Percentiles rank a stretch among this genome's conserved stretches.
Evolutionary conservation across 148 eudicot species (phyloP).

Genomic region (Drosera capensis): DNA sequence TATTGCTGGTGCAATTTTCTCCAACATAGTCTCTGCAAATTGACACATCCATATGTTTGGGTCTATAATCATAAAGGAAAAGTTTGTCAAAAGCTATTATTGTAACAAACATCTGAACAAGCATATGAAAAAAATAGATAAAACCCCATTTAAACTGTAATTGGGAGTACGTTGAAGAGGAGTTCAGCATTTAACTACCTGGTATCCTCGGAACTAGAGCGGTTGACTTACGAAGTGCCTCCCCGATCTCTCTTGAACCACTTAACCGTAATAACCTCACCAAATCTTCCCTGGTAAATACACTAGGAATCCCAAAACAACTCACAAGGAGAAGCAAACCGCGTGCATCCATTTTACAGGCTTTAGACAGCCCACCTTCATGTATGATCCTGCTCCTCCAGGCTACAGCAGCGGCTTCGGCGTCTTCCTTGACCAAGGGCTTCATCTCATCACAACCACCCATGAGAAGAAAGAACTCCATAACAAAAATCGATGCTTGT

Average conservation of each 20-base stretch:
- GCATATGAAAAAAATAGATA: too few species aligned
- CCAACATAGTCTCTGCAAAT: too few species aligned
- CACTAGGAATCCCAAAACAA: neutral
- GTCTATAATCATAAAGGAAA: too few species aligned
- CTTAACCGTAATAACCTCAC: slow-evolving; percentile 3
- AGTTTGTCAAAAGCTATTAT: too few species aligned
- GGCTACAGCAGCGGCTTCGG: slow-evolving; percentile 16
- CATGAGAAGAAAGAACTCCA: slow-evolving; percentile 38
- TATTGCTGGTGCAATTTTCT: too few species aligned
- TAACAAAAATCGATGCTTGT: slow-evolving; percentile 21
- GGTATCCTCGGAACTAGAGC: slow-evolving; percentile 22
- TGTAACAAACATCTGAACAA: too few species aligned
- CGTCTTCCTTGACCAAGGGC: slow-evolving; percentile 16
- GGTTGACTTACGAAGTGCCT: slow-evolving; percentile 20
- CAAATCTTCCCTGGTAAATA: neutral
- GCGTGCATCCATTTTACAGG: neutral
- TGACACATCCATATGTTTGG: too few species aligned
- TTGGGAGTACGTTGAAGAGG: neutral
- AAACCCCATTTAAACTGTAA: too few species aligned
- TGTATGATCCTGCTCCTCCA: slow-evolving; percentile 29
- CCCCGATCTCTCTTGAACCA: slow-evolving; percentile 17
- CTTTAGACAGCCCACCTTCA: slow-evolving; percentile 25
- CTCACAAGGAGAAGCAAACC: neutral
- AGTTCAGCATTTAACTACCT: slow-evolving; percentile 11
- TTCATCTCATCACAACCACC: slow-evolving; percentile 11